Evolutionary conservation across 139 green algal genomes (phyloP).

Genomic region (Chlamydomonas sp.): DNA sequence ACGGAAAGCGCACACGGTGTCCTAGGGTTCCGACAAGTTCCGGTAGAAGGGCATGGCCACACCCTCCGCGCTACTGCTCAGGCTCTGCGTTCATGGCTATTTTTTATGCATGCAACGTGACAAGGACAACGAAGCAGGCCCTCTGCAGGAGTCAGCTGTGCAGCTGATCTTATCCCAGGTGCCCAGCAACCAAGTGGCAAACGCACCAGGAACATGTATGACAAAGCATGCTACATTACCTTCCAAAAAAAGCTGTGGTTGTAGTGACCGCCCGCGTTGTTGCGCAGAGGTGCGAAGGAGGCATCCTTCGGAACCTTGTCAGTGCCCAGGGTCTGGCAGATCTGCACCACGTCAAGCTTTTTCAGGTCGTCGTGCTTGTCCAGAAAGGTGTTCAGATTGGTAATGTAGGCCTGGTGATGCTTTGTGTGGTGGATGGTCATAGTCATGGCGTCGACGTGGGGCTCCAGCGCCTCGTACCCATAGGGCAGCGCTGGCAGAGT

Average conservation of each 20-base stretch:
- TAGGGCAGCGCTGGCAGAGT: constrained; percentile 75
- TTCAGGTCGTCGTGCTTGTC: constrained; percentile 76
- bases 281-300: constrained; percentile 67
- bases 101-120: no score
- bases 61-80: no score
- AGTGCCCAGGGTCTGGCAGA: constrained; percentile 66
- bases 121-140: no score
- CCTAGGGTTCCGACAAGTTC: no score
- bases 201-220: no score
- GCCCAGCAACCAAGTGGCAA: not conserved
- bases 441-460: constrained; percentile 80
- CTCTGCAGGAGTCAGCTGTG: no score
- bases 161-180: not conserved
- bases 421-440: constrained; percentile 87
- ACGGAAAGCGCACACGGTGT: no score
- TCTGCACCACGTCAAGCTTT: constrained; percentile 65
- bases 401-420: constrained; percentile 86
- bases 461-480: constrained; percentile 77
- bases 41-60: no score
- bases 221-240: not conserved
- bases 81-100: no score
- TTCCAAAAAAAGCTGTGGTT: constrained; percentile 76
- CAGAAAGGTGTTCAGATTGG: constrained; percentile 80
- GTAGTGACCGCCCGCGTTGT: constrained; percentile 69
- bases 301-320: constrained; percentile 66